A percentile compares a stretch with the other conserved stretches of the same genome.
Evolutionary conservation across 2,329 filamentous ascomycete species (phyloP).

Genomic region (Hortaea werneckii): DNA sequence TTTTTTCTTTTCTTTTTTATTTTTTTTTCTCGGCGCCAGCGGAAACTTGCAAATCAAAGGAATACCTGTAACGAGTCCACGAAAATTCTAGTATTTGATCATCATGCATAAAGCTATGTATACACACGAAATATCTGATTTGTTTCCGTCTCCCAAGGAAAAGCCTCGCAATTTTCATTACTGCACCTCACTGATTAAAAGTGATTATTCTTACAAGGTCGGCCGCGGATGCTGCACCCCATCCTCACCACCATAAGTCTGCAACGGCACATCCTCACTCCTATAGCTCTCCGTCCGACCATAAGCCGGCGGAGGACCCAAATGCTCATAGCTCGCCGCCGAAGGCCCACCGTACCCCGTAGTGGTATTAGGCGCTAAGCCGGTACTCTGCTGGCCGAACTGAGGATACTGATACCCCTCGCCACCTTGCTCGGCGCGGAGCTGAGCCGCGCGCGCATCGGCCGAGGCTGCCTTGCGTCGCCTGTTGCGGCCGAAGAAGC

Average conservation of each 20-base stretch:
- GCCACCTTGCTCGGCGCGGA: neutral
- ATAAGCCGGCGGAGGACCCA: slow-evolving; percentile 7
- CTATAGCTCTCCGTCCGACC: slow-evolving; percentile 1
- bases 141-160: too few relatives aligned
- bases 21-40: too few relatives aligned
- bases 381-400: neutral
- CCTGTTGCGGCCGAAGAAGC: slow-evolving; percentile 2
- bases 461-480: neutral
- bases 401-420: slow-evolving; percentile 9
- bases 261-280: slow-evolving; percentile 6
- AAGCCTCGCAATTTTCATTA: too few relatives aligned
- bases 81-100: too few relatives aligned
- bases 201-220: too few relatives aligned
- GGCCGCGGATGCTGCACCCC: slow-evolving; percentile 1
- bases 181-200: too few relatives aligned
- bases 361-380: neutral
- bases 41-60: too few relatives aligned
- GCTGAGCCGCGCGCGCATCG: neutral
- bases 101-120: too few relatives aligned
- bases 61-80: too few relatives aligned
- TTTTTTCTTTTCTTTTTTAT: too few relatives aligned
- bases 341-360: neutral
- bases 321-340: neutral
- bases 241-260: neutral
- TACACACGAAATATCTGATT: too few relatives aligned